phyloP scores from a whole-genome alignment of 176 grass and related monocot species.

The Elaeis guineensis region DNA sequence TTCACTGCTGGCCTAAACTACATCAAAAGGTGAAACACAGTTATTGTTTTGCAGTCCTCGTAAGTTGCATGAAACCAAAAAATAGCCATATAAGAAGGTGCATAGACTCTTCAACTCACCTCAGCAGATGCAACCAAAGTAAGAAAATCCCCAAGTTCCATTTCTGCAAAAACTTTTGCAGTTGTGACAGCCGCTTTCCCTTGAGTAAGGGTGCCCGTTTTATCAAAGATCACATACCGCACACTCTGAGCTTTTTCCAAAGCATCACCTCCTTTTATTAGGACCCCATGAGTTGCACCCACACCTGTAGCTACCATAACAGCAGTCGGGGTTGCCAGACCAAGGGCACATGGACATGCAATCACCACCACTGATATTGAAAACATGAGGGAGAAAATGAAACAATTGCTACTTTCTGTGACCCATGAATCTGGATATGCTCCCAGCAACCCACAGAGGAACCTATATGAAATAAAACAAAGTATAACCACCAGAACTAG shows the following conservation, averaged over 20 bases:
- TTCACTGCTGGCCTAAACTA: conserved; percentile 90
- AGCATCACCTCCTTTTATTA: conserved; percentile 95
- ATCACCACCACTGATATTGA: conserved; percentile 97
- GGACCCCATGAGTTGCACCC: conserved; percentile 80
- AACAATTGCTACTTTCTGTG: conserved; percentile 68
- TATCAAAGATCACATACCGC: conserved; percentile 86
- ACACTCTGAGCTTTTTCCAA: conserved; percentile 82
- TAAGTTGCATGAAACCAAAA: background rate
- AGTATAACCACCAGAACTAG: background rate
- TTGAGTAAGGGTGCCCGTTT: conserved; percentile 93
- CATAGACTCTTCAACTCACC: conserved; percentile 33
- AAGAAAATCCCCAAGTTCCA: conserved; percentile 90
- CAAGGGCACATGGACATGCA: conserved; percentile 94
- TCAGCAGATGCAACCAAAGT: conserved; percentile 90
- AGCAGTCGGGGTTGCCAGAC: conserved; percentile 93
- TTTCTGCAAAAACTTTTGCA: conserved; percentile 74
- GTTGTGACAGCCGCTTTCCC: conserved; percentile 86
- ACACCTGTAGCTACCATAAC: conserved; percentile 98
- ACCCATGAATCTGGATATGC: conserved; percentile 89
- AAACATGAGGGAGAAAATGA: conserved; percentile 98
- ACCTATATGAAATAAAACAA: conserved; percentile 43
- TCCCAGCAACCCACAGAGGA: conserved; percentile 78
- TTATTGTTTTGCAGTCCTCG: no score
- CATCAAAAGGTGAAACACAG: conserved; percentile 27
- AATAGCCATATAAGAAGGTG: background rate